Percentiles rank a stretch among this genome's conserved stretches.
Evolutionary conservation across 768 basidiomycete species (phyloP).

Genomic region (Amanita subjunquillea): DNA sequence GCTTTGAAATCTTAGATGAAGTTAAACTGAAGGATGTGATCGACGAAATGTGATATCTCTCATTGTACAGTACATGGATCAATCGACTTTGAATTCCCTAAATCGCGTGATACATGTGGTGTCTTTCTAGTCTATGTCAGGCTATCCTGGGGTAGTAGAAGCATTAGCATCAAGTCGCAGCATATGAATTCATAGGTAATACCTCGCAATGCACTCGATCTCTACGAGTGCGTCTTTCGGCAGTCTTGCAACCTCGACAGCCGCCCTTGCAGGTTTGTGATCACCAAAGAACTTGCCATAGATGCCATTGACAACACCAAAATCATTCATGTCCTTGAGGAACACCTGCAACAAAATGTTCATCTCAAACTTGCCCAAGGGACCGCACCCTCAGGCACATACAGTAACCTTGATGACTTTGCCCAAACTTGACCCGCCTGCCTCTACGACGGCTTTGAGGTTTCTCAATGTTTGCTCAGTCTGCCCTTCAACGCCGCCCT

Average conservation of each 20-base stretch:
- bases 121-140: conserved; percentile 16
- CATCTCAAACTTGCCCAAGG: neutral
- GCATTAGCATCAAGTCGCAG: neutral
- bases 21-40: conserved; percentile 73
- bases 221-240: conserved; percentile 91
- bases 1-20: conserved; percentile 89
- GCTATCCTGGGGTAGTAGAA: neutral
- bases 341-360: conserved; percentile 56
- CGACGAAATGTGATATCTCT: conserved; percentile 57
- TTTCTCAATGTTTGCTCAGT: conserved; percentile 81
- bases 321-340: conserved; percentile 89
- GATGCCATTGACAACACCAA: conserved; percentile 68
- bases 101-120: neutral
- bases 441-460: conserved; percentile 74
- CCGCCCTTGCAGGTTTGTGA: conserved; percentile 88
- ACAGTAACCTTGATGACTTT: conserved; percentile 92
- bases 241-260: conserved; percentile 81
- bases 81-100: neutral
- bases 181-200: conserved; percentile 11
- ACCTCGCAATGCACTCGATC: conserved; percentile 84
- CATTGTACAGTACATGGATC: conserved; percentile 5
- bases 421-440: conserved; percentile 64
- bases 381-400: conserved; percentile 15
- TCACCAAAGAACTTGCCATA: conserved; percentile 81
- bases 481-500: conserved; percentile 70